Evolutionary conservation across 1,284 basidiomycete genomes (phyloP).

Genomic region (Serendipita sp.): DNA sequence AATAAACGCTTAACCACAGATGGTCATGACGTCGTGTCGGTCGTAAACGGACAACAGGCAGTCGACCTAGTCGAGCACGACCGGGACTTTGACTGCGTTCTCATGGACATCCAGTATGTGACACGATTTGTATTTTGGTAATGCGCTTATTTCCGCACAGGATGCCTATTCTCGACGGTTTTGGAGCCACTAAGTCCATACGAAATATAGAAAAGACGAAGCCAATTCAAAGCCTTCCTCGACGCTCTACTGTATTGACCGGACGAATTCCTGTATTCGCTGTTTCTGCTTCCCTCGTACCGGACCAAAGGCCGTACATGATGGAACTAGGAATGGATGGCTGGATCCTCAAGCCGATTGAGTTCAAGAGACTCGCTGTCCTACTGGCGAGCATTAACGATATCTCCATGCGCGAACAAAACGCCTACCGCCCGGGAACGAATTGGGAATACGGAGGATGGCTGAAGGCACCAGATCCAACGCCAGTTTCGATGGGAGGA

Average conservation of each 20-base stretch:
- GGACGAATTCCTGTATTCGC: constrained; percentile 68
- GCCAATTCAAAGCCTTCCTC: constrained; percentile 9
- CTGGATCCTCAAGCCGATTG: constrained; percentile 78
- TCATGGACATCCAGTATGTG: constrained; percentile 76
- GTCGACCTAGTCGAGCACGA: constrained; percentile 47
- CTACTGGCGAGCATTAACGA: constrained; percentile 51
- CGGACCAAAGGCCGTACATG: constrained; percentile 48
- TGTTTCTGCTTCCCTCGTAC: constrained; percentile 64
- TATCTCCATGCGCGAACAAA: constrained; percentile 29
- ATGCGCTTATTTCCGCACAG: constrained; percentile 22
- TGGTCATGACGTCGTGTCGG: constrained; percentile 53
- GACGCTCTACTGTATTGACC: constrained; percentile 15
- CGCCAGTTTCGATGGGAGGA: not conserved
- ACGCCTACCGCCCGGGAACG: not conserved
- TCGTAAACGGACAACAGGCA: constrained; percentile 67
- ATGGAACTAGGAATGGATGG: constrained; percentile 58
- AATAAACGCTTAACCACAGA: constrained; percentile 54
- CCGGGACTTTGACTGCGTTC: constrained; percentile 53
- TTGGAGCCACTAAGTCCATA: constrained; percentile 56
- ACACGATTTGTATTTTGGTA: not conserved
- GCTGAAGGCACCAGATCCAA: not conserved
- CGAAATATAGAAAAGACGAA: constrained; percentile 39
- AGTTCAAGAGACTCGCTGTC: constrained; percentile 53
- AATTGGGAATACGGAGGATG: not conserved
- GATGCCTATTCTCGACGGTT: constrained; percentile 76